Percentiles rank a stretch among this genome's conserved stretches.
Conservation (phyloP, 345 rosid genomes). For the Leavenworthia alabamica region DNA sequence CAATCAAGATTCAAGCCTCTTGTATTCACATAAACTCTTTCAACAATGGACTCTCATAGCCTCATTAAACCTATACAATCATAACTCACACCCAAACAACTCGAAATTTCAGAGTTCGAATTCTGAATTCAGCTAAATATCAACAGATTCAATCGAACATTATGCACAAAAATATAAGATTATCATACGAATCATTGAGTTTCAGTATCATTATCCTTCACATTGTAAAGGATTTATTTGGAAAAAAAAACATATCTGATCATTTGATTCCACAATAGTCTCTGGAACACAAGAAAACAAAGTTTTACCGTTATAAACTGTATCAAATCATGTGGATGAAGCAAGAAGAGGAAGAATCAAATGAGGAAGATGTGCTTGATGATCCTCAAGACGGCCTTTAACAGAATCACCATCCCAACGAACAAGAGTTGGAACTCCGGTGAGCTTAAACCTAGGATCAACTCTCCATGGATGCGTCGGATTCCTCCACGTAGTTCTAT, state of each 20-base stretch:
- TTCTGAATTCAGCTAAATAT: background rate
- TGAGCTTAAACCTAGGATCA: conserved; percentile 65
- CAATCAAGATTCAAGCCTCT: no score
- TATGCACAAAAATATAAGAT: background rate
- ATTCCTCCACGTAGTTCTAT: conserved; percentile 77
- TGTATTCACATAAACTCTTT: no score
- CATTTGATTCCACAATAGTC: background rate
- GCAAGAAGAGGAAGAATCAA: conserved; percentile 50
- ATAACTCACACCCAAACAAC: background rate
- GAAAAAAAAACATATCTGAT: background rate
- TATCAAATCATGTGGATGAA: background rate
- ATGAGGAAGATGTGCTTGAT: conserved; percentile 66
- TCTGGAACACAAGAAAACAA: conserved; percentile 3
- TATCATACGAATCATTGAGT: background rate
- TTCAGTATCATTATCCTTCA: background rate
- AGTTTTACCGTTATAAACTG: background rate
- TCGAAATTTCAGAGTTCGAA: background rate
- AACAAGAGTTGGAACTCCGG: conserved; percentile 74
- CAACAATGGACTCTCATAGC: background rate
- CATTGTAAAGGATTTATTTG: conserved; percentile 2
- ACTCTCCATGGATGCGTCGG: conserved; percentile 68
- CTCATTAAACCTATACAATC: background rate
- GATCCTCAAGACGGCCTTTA: conserved; percentile 65
- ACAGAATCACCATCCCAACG: conserved; percentile 53
- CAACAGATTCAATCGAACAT: background rate